A percentile compares a stretch with the other conserved stretches of the same genome.
Evolutionary conservation across 2,329 filamentous ascomycete species (phyloP).

Genomic region (Pseudocercospora crystallina): DNA sequence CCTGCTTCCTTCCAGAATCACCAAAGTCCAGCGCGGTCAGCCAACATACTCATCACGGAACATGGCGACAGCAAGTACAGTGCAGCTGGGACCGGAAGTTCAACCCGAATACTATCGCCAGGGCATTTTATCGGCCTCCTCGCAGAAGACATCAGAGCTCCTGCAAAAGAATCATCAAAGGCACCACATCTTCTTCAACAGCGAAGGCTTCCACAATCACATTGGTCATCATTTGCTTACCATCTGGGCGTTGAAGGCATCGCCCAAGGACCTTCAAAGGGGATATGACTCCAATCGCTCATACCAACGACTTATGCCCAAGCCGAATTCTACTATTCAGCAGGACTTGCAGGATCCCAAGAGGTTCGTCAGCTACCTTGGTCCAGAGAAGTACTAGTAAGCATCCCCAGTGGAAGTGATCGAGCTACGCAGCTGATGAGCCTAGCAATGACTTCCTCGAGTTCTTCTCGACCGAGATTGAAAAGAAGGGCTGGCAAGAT

Average conservation of each 20-base stretch:
- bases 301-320: slow-evolving; percentile 61
- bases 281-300: slow-evolving; percentile 64
- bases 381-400: slow-evolving; percentile 61
- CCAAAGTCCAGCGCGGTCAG: too few relatives aligned
- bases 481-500: slow-evolving; percentile 59
- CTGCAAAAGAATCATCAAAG: slow-evolving; percentile 73
- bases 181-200: slow-evolving; percentile 81
- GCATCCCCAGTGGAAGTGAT: too few relatives aligned
- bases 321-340: slow-evolving; percentile 50
- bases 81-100: slow-evolving; percentile 47
- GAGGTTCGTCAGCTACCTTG: slow-evolving; percentile 60
- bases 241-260: slow-evolving; percentile 72
- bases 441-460: slow-evolving; percentile 62
- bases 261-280: slow-evolving; percentile 57
- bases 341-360: slow-evolving; percentile 58
- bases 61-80: slow-evolving; percentile 52
- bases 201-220: slow-evolving; percentile 74
- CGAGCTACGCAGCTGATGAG: too few relatives aligned
- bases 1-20: too few relatives aligned
- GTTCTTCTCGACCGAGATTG: slow-evolving; percentile 76
- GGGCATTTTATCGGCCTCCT: slow-evolving; percentile 57
- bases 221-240: slow-evolving; percentile 76
- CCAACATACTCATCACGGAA: slow-evolving; percentile 11
- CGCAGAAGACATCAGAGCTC: slow-evolving; percentile 63
- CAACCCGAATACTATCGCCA: slow-evolving; percentile 48